These are phyloP conservation scores for Collybia mongolica DNA, from an alignment of 768 basidiomycete genomes.

Conservation along the genomic window DNA sequence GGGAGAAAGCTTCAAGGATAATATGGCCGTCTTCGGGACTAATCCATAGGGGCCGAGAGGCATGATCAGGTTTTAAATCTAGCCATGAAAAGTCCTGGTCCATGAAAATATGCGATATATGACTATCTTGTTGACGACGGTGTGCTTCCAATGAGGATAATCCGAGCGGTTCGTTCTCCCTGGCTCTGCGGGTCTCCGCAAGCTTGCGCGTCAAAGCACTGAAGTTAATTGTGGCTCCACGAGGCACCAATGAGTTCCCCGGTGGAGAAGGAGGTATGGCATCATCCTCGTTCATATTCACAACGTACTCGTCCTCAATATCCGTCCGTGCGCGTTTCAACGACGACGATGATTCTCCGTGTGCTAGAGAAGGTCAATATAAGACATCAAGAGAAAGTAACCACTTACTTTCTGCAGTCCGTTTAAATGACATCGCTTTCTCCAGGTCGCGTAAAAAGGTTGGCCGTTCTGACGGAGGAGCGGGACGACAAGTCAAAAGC, in stretches of 20 bases:
- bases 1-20: constrained; percentile 96
- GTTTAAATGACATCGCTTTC: constrained; percentile 32
- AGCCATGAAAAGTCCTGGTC: constrained; percentile 86
- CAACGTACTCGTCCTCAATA: constrained; percentile 56
- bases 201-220: constrained; percentile 80
- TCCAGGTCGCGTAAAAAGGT: background rate
- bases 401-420: constrained; percentile 37
- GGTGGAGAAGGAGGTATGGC: constrained; percentile 55
- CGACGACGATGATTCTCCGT: constrained; percentile 29
- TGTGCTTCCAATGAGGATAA: constrained; percentile 60
- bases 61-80: constrained; percentile 87
- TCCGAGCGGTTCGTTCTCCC: constrained; percentile 41
- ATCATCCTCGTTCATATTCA: constrained; percentile 58
- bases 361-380: constrained; percentile 11
- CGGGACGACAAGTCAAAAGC: background rate
- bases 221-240: constrained; percentile 82
- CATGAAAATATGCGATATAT: constrained; percentile 82
- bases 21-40: constrained; percentile 90
- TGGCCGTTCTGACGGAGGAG: no score
- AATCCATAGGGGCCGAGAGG: constrained; percentile 94
- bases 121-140: constrained; percentile 69
- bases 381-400: background rate
- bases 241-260: constrained; percentile 57
- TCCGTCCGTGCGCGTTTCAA: constrained; percentile 44
- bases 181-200: constrained; percentile 55